These are phyloP conservation scores for Rhinocladiella similis DNA, from an alignment of 2,329 filamentous ascomycete species.

Conservation along the genomic window DNA sequence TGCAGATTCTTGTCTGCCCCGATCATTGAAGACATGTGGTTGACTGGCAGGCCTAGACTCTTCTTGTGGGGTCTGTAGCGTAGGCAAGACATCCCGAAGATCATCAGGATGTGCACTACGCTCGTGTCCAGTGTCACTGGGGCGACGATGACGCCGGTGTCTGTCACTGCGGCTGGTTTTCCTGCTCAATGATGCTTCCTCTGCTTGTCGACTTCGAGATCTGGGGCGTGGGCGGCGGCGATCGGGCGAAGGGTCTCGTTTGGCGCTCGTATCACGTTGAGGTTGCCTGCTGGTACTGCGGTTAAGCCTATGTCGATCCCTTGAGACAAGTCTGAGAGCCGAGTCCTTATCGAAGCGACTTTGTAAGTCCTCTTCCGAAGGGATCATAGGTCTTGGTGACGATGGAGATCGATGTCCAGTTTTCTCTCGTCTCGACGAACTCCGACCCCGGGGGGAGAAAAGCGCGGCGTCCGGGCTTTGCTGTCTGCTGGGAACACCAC, in stretches of 20 bases:
- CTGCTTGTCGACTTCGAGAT: slow-evolving; percentile 38
- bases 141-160: slow-evolving; percentile 16
- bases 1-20: slow-evolving; percentile 70
- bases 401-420: slow-evolving; percentile 71
- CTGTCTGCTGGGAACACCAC: slow-evolving; percentile 39
- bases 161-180: slow-evolving; percentile 20
- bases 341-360: slow-evolving; percentile 66
- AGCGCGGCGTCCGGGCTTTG: slow-evolving; percentile 39
- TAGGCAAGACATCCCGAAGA: slow-evolving; percentile 8
- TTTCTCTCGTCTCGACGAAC: slow-evolving; percentile 59
- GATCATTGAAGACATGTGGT: slow-evolving; percentile 54
- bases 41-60: slow-evolving; percentile 17
- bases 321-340: slow-evolving; percentile 44
- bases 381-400: slow-evolving; percentile 75
- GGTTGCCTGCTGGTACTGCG: slow-evolving; percentile 47
- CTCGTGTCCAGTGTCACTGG: slow-evolving; percentile 16
- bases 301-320: slow-evolving; percentile 47
- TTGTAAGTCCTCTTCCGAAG: slow-evolving; percentile 54
- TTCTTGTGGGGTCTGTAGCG: neutral
- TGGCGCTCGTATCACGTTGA: slow-evolving; percentile 45
- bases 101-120: slow-evolving; percentile 18
- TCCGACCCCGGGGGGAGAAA: slow-evolving; percentile 56
- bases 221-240: slow-evolving; percentile 36
- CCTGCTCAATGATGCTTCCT: slow-evolving; percentile 25
- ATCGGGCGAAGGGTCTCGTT: slow-evolving; percentile 49